These are phyloP conservation scores for Cucurbita ficifolia DNA, from an alignment of 306 rosid genomes.

Conservation along the genomic window DNA sequence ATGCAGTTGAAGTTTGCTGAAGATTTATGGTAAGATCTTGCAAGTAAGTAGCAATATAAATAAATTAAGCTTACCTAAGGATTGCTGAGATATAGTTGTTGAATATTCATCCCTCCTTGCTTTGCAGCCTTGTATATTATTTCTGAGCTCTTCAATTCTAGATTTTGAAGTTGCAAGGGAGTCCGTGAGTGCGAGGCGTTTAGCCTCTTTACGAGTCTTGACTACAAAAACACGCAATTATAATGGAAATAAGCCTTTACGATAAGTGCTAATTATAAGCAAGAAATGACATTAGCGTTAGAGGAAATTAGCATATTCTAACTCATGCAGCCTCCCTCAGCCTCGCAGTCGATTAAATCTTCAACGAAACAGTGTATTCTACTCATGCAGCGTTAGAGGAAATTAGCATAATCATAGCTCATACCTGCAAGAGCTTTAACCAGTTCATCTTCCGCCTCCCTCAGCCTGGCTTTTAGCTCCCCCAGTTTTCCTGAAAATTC, in stretches of 20 bases:
- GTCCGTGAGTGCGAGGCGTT: constrained; percentile 50
- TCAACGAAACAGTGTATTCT: neutral
- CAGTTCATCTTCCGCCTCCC: constrained; percentile 69
- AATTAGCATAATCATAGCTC: neutral
- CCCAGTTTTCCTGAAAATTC: constrained; percentile 28
- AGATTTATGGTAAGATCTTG: neutral
- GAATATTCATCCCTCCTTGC: constrained; percentile 34
- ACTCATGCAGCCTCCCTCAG: too few species aligned
- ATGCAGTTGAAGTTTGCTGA: neutral
- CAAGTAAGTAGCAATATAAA: neutral
- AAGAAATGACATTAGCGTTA: too few species aligned
- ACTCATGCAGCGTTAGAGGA: neutral
- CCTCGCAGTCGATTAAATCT: neutral
- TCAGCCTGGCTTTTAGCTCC: constrained; percentile 39
- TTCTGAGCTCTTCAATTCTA: constrained; percentile 34
- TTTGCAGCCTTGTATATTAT: constrained; percentile 28
- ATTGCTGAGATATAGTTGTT: constrained; percentile 32
- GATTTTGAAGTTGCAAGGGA: constrained; percentile 43
- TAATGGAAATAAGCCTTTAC: neutral
- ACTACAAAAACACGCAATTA: constrained; percentile 23
- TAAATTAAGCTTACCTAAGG: constrained; percentile 24
- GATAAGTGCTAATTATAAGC: neutral
- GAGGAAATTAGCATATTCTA: too few species aligned
- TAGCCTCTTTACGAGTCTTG: constrained; percentile 73
- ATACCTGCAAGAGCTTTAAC: constrained; percentile 71